These are phyloP conservation scores for Dioszegia hungarica DNA, from an alignment of 768 basidiomycete species.

Conservation along the genomic window DNA sequence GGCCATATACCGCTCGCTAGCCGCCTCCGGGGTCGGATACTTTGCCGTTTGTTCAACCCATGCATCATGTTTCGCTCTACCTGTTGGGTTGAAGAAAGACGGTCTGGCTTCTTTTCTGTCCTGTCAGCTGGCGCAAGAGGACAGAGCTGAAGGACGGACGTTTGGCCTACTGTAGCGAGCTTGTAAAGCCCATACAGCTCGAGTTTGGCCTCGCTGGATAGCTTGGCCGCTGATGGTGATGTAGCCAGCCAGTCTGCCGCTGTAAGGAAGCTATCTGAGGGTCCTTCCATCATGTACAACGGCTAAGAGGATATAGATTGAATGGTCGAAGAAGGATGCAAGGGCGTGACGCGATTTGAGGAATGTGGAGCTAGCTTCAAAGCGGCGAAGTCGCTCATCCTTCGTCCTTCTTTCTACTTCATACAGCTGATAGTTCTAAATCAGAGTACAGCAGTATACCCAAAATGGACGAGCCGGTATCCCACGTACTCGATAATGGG, in stretches of 20 bases:
- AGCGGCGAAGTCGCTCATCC: too few relatives aligned
- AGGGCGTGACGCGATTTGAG: too few relatives aligned
- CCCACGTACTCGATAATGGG: not conserved
- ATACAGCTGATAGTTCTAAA: too few relatives aligned
- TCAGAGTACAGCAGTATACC: too few relatives aligned
- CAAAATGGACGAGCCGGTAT: constrained; percentile 1
- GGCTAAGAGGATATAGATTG: too few relatives aligned
- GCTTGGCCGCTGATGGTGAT: constrained; percentile 35
- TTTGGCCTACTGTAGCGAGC: constrained; percentile 20
- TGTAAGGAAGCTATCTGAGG: constrained; percentile 22
- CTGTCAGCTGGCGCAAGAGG: not conserved
- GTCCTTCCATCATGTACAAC: constrained; percentile 10
- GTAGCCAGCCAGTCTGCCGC: constrained; percentile 36
- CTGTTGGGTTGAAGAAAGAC: constrained; percentile 35
- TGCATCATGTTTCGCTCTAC: constrained; percentile 44
- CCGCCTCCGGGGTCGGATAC: constrained; percentile 8
- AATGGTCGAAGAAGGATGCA: too few relatives aligned
- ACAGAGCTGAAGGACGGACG: constrained; percentile 27
- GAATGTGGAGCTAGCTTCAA: too few relatives aligned
- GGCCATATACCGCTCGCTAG: constrained; percentile 34
- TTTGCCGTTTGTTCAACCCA: constrained; percentile 25
- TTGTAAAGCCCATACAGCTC: constrained; percentile 48
- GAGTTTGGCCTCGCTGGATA: constrained; percentile 40
- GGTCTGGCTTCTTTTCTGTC: constrained; percentile 36
- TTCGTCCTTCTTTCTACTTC: too few relatives aligned